A percentile compares a stretch with the other conserved stretches of the same genome.
phyloP scores from a whole-genome alignment of 1,284 basidiomycete genomes.

The Ceratobasidium sp. region DNA sequence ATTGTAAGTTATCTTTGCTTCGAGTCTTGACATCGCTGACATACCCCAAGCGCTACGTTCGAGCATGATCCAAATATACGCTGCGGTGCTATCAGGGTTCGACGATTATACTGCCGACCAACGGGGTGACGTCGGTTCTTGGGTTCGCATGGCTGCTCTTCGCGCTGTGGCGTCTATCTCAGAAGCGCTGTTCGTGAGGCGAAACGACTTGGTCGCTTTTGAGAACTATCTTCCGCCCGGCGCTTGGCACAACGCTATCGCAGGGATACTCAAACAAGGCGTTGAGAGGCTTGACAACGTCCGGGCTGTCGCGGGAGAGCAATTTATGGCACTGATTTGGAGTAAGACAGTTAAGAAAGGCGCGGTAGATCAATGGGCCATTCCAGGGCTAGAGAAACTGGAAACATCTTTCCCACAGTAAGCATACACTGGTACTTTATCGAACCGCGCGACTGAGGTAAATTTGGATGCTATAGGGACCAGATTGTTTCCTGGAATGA shows the following conservation, averaged over 20 bases:
- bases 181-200: constrained; percentile 49
- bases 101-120: constrained; percentile 94
- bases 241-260: constrained; percentile 70
- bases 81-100: constrained; percentile 70
- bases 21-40: constrained; percentile 50
- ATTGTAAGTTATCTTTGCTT: constrained; percentile 65
- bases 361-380: constrained; percentile 63
- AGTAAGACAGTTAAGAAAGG: constrained; percentile 59
- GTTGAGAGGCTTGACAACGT: constrained; percentile 94
- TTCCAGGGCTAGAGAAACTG: constrained; percentile 65
- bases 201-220: constrained; percentile 54
- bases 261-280: constrained; percentile 86
- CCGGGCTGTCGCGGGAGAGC: constrained; percentile 79
- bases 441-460: constrained; percentile 15
- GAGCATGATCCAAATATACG: constrained; percentile 31
- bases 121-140: constrained; percentile 97
- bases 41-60: constrained; percentile 11
- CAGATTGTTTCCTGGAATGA: constrained; percentile 73
- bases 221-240: constrained; percentile 70
- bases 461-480: constrained; percentile 52
- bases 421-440: constrained; percentile 52
- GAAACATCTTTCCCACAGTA: constrained; percentile 67
- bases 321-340: constrained; percentile 68
- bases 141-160: constrained; percentile 87
- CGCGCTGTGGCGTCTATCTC: constrained; percentile 63